Evolutionary conservation across 2,329 filamentous ascomycete species (phyloP).

Genomic region (Volutella citrinella): DNA sequence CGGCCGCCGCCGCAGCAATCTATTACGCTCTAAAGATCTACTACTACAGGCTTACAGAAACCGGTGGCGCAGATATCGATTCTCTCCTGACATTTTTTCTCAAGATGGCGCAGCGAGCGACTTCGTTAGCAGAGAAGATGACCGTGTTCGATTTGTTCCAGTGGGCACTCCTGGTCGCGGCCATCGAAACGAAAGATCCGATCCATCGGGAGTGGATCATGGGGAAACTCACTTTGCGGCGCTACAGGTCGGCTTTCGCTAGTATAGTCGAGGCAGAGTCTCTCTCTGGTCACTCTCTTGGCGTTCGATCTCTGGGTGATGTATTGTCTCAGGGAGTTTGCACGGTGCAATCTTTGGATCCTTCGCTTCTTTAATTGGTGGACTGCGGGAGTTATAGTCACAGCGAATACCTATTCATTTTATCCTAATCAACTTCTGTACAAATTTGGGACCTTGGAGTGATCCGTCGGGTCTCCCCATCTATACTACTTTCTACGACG

Average conservation of each 20-base stretch:
- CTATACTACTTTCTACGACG: too few relatives aligned
- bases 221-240: neutral
- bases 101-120: neutral
- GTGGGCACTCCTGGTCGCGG: conserved; percentile 3
- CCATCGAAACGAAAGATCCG: neutral
- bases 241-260: neutral
- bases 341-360: too few relatives aligned
- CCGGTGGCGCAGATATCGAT: too few relatives aligned
- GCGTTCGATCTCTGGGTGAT: too few relatives aligned
- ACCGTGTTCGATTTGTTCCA: neutral
- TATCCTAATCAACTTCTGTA: too few relatives aligned
- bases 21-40: neutral
- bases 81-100: neutral
- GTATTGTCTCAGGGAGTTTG: too few relatives aligned
- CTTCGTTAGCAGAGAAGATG: neutral
- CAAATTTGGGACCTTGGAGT: too few relatives aligned
- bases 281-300: too few relatives aligned
- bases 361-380: too few relatives aligned
- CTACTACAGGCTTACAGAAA: neutral
- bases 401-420: too few relatives aligned
- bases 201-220: conserved; percentile 2
- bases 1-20: neutral
- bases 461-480: too few relatives aligned
- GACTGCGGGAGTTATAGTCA: too few relatives aligned
- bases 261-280: neutral